phyloP scores from a whole-genome alignment of 164 flowering plant genomes.

The Echeveria elegans region DNA sequence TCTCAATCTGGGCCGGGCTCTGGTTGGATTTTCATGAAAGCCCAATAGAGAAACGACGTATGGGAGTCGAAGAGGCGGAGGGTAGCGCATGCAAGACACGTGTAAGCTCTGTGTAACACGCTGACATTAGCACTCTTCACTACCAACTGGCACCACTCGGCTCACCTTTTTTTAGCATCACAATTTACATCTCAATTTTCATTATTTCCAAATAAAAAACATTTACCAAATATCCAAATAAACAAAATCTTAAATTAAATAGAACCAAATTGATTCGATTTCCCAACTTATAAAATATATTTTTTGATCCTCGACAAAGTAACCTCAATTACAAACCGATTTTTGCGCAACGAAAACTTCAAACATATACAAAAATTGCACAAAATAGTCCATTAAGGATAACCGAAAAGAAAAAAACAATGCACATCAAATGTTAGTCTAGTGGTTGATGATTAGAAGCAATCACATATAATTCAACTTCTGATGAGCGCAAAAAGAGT shows the following conservation, averaged over 20 bases:
- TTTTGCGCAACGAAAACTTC: too few species aligned
- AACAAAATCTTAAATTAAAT: background rate
- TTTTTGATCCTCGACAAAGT: background rate
- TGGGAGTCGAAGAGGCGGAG: background rate
- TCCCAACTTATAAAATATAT: background rate
- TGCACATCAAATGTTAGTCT: too few species aligned
- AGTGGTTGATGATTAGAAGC: too few species aligned
- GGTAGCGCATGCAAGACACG: background rate
- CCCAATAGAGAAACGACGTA: background rate
- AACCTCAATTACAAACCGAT: too few species aligned
- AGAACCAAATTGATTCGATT: background rate
- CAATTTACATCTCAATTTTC: too few species aligned
- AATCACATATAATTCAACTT: too few species aligned
- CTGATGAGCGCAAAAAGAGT: too few species aligned
- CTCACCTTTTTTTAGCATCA: background rate
- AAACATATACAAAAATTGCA: background rate
- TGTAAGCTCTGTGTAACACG: background rate
- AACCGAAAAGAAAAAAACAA: too few species aligned
- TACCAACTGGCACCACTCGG: slow-evolving; percentile 8
- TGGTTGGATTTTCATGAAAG: background rate
- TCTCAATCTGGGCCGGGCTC: background rate
- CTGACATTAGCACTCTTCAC: background rate
- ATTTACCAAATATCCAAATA: background rate
- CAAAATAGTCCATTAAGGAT: too few species aligned
- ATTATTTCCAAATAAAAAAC: too few species aligned